A percentile compares a stretch with the other conserved stretches of the same genome.
These are phyloP conservation scores for Lentinula raphanica DNA, from an alignment of 768 basidiomycete species.

Conservation along the genomic window DNA sequence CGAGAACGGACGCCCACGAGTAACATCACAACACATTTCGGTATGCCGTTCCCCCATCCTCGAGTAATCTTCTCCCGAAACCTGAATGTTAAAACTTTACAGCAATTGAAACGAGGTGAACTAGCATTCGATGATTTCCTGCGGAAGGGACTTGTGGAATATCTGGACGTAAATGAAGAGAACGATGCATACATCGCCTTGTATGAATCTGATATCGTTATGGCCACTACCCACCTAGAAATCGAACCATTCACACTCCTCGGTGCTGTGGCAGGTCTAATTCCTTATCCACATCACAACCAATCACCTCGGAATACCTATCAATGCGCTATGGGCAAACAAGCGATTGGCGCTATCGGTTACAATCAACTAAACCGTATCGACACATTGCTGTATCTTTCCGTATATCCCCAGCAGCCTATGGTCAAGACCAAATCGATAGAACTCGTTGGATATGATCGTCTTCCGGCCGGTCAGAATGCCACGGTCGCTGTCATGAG, in stretches of 20 bases:
- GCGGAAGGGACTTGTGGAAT: conserved; percentile 88
- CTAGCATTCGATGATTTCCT: conserved; percentile 94
- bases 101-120: conserved; percentile 76
- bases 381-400: conserved; percentile 95
- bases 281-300: conserved; percentile 99
- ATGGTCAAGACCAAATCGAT: conserved; percentile 99
- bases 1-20: conserved; percentile 70
- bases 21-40: conserved; percentile 73
- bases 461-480: conserved; percentile 95
- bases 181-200: conserved; percentile 96
- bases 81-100: not conserved
- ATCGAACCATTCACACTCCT: conserved; percentile 98
- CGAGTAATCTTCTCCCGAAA: not conserved
- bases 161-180: conserved; percentile 98
- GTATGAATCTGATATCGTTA: conserved; percentile 82
- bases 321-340: conserved; percentile 99
- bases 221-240: conserved; percentile 88
- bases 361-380: conserved; percentile 98
- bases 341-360: conserved; percentile 97
- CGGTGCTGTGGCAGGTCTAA: conserved; percentile 95
- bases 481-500: conserved; percentile 99
- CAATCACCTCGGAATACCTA: conserved; percentile 99
- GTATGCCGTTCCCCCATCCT: conserved; percentile 36
- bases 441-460: conserved; percentile 93
- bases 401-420: conserved; percentile 97